phyloP scores from a whole-genome alignment of 306 rosid species.

The Citrullus amarus region DNA sequence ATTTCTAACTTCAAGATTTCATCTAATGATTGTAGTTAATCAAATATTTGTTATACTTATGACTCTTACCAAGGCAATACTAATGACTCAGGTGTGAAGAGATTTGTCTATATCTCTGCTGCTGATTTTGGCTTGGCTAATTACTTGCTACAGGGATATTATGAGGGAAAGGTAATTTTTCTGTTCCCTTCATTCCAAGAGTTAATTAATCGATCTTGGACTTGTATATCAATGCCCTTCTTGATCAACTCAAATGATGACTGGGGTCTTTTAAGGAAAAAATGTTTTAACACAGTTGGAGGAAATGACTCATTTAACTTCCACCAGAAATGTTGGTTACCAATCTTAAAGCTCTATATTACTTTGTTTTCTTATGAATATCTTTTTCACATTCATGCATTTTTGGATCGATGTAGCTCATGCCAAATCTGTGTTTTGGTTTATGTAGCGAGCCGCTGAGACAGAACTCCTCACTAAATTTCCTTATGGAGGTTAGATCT shows the following conservation, averaged over 20 bases:
- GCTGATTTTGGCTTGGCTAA: conserved; percentile 86
- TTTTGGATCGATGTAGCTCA: conserved; percentile 9
- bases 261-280: neutral
- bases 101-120: conserved; percentile 86
- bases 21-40: neutral
- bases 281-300: neutral
- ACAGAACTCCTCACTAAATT: conserved; percentile 58
- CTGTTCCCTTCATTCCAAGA: neutral
- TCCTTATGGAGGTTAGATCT: conserved; percentile 70
- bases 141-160: conserved; percentile 69
- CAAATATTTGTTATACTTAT: neutral
- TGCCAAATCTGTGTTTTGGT: conserved; percentile 10
- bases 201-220: neutral
- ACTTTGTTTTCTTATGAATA: neutral
- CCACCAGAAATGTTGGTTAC: neutral
- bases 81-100: conserved; percentile 59
- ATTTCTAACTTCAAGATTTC: neutral
- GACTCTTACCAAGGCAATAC: neutral
- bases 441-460: conserved; percentile 80
- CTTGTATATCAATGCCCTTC: neutral
- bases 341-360: neutral
- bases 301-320: neutral
- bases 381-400: neutral
- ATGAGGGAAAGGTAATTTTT: conserved; percentile 77
- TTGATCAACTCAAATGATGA: neutral